A percentile compares a stretch with the other conserved stretches of the same genome.
These are phyloP conservation scores for Blastomyces emzantsi DNA, from an alignment of 2,329 filamentous ascomycete species.

Conservation along the genomic window DNA sequence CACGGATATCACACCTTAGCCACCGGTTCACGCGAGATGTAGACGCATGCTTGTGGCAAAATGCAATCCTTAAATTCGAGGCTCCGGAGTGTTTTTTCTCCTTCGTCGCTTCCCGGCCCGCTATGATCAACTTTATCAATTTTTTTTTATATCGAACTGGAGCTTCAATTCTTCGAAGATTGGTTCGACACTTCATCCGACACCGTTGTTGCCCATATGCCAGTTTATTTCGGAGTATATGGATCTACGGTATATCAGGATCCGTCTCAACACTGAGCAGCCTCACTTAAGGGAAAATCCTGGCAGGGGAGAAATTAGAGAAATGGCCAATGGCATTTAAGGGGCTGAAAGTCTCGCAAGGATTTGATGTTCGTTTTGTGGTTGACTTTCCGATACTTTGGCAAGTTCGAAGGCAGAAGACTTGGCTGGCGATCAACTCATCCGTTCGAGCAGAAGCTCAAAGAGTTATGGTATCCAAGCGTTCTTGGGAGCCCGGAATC, in stretches of 20 bases:
- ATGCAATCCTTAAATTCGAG: not conserved
- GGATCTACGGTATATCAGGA: not conserved
- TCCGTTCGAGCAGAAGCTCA: not conserved
- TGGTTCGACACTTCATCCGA: constrained; percentile 1
- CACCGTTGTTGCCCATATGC: constrained; percentile 2
- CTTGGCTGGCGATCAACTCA: not conserved
- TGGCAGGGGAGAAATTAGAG: not conserved
- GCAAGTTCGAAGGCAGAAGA: not conserved
- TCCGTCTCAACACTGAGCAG: not conserved
- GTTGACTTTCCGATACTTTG: not conserved
- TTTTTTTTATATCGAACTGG: constrained; percentile 1
- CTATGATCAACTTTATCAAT: not conserved
- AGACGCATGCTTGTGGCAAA: constrained; percentile 4
- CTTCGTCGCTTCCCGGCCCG: not conserved
- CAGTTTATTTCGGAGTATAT: constrained; percentile 2
- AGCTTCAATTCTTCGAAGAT: not conserved
- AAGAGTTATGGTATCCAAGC: not conserved
- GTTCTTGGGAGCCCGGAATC: not conserved
- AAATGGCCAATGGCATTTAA: not conserved
- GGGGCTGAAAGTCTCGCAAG: not conserved
- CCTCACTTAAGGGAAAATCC: not conserved
- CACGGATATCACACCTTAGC: no score
- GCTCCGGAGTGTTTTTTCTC: constrained; percentile 2
- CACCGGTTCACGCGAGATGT: not conserved
- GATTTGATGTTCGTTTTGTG: not conserved